Conservation (phyloP, 2,329 filamentous ascomycete genomes). For the Fusarium mexicanum region DNA sequence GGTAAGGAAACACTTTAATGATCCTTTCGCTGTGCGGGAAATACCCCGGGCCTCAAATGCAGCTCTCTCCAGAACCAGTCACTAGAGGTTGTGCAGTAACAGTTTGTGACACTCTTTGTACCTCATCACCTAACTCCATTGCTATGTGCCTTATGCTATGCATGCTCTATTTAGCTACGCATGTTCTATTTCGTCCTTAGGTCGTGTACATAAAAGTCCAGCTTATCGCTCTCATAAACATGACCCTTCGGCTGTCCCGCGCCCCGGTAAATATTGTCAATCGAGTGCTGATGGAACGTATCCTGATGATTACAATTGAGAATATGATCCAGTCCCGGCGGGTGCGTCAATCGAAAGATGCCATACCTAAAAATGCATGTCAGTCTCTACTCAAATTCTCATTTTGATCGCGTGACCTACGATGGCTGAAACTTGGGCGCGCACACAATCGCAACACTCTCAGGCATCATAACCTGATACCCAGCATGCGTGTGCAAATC, state of each 20-base stretch:
- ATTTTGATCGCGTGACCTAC: slow-evolving; percentile 56
- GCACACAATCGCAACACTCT: slow-evolving; percentile 97
- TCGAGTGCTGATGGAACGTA: slow-evolving; percentile 80
- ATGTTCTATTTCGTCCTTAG: slow-evolving; percentile 51
- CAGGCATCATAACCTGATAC: slow-evolving; percentile 95
- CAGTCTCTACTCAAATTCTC: background rate
- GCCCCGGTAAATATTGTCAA: slow-evolving; percentile 79
- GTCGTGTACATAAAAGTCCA: slow-evolving; percentile 69
- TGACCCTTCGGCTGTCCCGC: slow-evolving; percentile 74
- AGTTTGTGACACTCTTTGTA: background rate
- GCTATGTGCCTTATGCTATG: slow-evolving; percentile 41
- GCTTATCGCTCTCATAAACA: slow-evolving; percentile 72
- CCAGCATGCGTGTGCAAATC: slow-evolving; percentile 94
- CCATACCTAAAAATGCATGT: slow-evolving; percentile 71
- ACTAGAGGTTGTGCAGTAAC: background rate
- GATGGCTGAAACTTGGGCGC: slow-evolving; percentile 82
- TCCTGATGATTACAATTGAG: slow-evolving; percentile 80
- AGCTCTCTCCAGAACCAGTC: background rate
- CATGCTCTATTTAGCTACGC: background rate
- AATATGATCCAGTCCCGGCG: slow-evolving; percentile 87
- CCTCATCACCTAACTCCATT: slow-evolving; percentile 26
- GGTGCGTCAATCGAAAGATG: slow-evolving; percentile 92
- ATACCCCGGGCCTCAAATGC: background rate
- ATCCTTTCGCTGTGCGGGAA: background rate
- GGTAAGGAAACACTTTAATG: background rate